Evolutionary conservation across 2,329 filamentous ascomycete genomes (phyloP).

Genomic region (Fusarium sp.): DNA sequence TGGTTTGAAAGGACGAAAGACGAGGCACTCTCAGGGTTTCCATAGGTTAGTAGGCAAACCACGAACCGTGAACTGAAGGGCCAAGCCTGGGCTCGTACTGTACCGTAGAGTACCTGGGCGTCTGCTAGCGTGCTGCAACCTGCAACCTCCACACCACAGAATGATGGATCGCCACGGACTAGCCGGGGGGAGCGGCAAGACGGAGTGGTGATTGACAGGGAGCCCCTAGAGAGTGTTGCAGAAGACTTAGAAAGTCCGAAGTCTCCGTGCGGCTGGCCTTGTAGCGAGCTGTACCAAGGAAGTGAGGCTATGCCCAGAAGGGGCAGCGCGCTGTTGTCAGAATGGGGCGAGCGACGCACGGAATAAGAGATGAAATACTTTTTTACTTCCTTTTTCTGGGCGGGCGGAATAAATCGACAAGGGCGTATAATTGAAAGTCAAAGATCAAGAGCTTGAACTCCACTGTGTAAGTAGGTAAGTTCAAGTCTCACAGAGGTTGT

Average conservation of each 20-base stretch:
- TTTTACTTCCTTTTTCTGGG: not conserved
- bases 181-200: constrained; percentile 41
- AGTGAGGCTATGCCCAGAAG: constrained; percentile 38
- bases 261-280: constrained; percentile 32
- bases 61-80: constrained; percentile 12
- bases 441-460: not conserved
- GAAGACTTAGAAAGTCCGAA: constrained; percentile 24
- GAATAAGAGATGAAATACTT: constrained; percentile 26
- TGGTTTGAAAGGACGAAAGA: constrained; percentile 35
- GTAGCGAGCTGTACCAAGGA: constrained; percentile 20
- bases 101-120: constrained; percentile 39
- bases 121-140: constrained; percentile 36
- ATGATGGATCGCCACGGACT: constrained; percentile 46
- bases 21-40: constrained; percentile 40
- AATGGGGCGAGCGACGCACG: constrained; percentile 32
- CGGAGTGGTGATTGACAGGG: constrained; percentile 42
- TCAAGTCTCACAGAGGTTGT: not conserved
- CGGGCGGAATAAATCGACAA: not conserved
- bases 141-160: constrained; percentile 46
- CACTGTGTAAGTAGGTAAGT: too few species aligned
- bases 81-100: constrained; percentile 32
- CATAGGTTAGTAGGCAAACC: constrained; percentile 1
- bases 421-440: not conserved
- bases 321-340: constrained; percentile 26
- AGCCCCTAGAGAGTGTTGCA: constrained; percentile 26